A percentile compares a stretch with the other conserved stretches of the same genome.
Evolutionary conservation across 78 protist species (phyloP).

Genomic region (Dictyostelium firmibasis): DNA sequence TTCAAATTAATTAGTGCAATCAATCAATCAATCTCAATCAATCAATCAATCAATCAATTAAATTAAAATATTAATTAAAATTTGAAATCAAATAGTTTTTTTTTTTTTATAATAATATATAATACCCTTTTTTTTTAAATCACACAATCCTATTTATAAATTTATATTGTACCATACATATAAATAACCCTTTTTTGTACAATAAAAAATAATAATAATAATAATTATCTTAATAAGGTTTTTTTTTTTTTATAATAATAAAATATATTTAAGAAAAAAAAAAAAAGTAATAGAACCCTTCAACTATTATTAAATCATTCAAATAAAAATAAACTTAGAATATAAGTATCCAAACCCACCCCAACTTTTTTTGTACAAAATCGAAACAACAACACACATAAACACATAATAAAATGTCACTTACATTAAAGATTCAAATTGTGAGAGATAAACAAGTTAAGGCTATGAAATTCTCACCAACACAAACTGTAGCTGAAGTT

Average conservation of each 20-base stretch:
- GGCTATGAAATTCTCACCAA: slow-evolving; percentile 81
- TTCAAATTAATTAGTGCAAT: not conserved
- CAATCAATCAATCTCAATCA: slow-evolving; percentile 9
- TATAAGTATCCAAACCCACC: not conserved
- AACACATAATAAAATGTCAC: slow-evolving; percentile 55
- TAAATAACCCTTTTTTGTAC: not conserved
- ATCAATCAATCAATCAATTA: not conserved
- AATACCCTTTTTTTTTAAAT: not conserved
- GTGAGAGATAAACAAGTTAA: slow-evolving; percentile 79
- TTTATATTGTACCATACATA: not conserved
- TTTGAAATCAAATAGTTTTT: not conserved
- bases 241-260: not conserved
- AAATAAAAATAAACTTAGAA: not conserved
- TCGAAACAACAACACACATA: not conserved
- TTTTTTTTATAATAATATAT: not conserved
- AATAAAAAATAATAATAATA: not conserved
- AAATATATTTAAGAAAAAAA: not conserved
- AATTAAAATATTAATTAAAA: not conserved
- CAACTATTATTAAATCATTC: not conserved
- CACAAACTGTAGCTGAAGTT: slow-evolving; percentile 71
- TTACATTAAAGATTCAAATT: slow-evolving; percentile 72
- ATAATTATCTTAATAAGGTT: not conserved
- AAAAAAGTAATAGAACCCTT: not conserved
- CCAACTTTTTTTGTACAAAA: not conserved
- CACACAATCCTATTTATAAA: not conserved